Conservation (phyloP, 768 basidiomycete species). For the Lyophyllum atratum region DNA sequence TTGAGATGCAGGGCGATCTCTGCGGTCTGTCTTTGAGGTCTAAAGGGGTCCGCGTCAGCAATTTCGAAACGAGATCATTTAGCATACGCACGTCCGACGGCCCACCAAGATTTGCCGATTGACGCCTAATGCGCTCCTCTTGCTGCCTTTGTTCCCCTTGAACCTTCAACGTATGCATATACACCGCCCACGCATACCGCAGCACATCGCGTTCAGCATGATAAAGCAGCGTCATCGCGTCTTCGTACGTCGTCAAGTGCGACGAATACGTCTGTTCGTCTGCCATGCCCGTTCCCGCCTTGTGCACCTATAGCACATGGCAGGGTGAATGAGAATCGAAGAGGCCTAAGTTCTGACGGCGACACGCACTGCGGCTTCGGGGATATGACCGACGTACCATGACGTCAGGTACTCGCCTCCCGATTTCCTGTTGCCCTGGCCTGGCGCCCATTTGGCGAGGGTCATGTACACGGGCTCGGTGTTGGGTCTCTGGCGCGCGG, state of each 20-base stretch:
- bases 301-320: conserved; percentile 37
- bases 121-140: background rate
- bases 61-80: background rate
- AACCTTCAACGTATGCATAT: conserved; percentile 21
- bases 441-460: conserved; percentile 10
- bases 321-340: background rate
- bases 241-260: conserved; percentile 41
- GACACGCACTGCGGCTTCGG: conserved; percentile 45
- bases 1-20: no score
- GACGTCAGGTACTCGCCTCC: conserved; percentile 21
- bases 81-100: background rate
- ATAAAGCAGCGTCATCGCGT: conserved; percentile 40
- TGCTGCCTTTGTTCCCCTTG: background rate
- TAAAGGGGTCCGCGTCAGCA: no score
- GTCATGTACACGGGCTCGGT: conserved; percentile 19
- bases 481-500: background rate
- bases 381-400: conserved; percentile 23
- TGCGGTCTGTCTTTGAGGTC: no score
- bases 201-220: conserved; percentile 34
- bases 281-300: conserved; percentile 56
- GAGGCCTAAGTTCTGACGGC: background rate
- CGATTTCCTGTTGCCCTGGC: conserved; percentile 3
- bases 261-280: conserved; percentile 53
- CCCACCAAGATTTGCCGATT: background rate
- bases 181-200: conserved; percentile 40